Evolutionary conservation across 2,329 filamentous ascomycete species (phyloP), one percentile per base, ranked within the genome.

Genomic region (Sporothrix brunneoviolacea): DNA sequence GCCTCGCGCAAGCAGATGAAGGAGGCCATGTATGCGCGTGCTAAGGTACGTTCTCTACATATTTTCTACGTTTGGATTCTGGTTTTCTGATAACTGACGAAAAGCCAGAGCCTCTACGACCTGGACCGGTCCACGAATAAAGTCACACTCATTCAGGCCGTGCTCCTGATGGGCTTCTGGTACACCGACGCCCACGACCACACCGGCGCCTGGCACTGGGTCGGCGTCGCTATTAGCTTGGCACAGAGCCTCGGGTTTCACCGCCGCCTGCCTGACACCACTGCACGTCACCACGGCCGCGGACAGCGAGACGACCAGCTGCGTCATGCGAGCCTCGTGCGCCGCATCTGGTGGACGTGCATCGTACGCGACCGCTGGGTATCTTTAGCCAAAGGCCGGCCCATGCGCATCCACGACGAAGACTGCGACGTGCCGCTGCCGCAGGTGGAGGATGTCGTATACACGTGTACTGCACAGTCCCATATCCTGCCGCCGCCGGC

Each of bases 181-280:
- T 69, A 70, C 43, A 65, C 65, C 0, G 65, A 70, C 33, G 59
- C 65, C 0, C 66, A 72, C 42, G 68, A 72, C 43, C 63, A 68
- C 12, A 64, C 62, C 8, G 66, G 70, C 9, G 65, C 70, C 0
- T 73, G 70, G 70, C 68, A 72, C 49, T 73, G 71, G 70, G 68
- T 65, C 4, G 68, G 71, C n/a, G 62, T 69, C 21, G 69, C 70
- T 5, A 67, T 73, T 44, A 64, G 61, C 24, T 61, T 73, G 3
- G 68, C 65, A 15, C 70, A 73, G 24, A 68, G 66, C 4, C 62
- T 71, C 2, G 71, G 71, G 0, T 60, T 74, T 0, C 69, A 74
- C 55, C 65, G 65, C 2, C 15, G n/a, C 21, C 46, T n/a, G n/a
- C n/a, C n/a, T n/a, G n/a, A n/a, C n/a, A n/a, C n/a, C n/a, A n/a